Percentiles rank a stretch among this genome's conserved stretches.
phyloP scores from a whole-genome alignment of 805 yeast genomes.

The Alloascoidea africana region DNA sequence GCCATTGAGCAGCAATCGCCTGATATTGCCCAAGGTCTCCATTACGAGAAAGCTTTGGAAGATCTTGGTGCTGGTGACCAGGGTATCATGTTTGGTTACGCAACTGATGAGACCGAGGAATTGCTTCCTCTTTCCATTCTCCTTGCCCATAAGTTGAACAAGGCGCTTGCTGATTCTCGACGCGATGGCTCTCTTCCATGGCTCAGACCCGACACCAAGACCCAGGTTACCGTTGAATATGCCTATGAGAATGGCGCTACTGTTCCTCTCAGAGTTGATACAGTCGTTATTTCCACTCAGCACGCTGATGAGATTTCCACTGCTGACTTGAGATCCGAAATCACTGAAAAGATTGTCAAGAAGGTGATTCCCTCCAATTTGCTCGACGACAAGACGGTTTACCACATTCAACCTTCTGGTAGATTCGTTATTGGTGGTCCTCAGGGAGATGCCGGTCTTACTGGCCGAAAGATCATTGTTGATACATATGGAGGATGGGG shows the following conservation, averaged over 20 bases:
- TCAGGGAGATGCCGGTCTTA: conserved; percentile 99
- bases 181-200: conserved; percentile 88
- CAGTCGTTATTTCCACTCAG: conserved; percentile 94
- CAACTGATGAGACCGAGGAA: conserved; percentile 98
- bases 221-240: conserved; percentile 98
- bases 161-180: conserved; percentile 94
- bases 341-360: conserved; percentile 68
- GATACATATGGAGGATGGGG: conserved; percentile 99
- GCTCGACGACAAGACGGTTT: conserved; percentile 88
- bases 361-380: conserved; percentile 84
- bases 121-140: conserved; percentile 88
- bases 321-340: conserved; percentile 73
- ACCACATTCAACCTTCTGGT: conserved; percentile 99
- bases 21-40: conserved; percentile 98
- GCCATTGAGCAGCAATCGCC: conserved; percentile 99
- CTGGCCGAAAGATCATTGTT: conserved; percentile 98
- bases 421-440: conserved; percentile 99
- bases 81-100: conserved; percentile 99
- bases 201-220: conserved; percentile 99
- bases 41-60: conserved; percentile 87
- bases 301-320: conserved; percentile 94
- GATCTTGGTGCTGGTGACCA: conserved; percentile 99
- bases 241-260: conserved; percentile 90
- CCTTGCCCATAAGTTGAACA: conserved; percentile 90
- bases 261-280: conserved; percentile 91